phyloP scores from a whole-genome alignment of 345 rosid genomes.

The thale cress (Arabidopsis thaliana) region DNA sequence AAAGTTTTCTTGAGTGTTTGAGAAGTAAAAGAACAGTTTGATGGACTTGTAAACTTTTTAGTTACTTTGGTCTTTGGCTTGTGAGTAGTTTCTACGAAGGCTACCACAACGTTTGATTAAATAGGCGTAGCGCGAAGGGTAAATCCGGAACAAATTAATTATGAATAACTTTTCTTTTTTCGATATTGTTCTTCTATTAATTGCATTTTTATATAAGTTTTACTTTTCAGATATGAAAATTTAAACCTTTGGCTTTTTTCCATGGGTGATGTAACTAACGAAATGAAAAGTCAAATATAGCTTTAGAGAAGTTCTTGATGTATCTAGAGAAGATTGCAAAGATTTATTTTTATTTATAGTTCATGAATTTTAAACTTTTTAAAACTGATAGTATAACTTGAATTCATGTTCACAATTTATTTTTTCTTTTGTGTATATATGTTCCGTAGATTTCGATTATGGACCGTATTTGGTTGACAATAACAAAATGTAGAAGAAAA shows the following conservation, averaged over 20 bases:
- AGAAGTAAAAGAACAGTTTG: constrained; percentile 32
- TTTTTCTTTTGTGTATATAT: too few species aligned
- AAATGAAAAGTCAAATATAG: constrained; percentile 14
- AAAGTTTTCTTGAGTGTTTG: constrained; percentile 35
- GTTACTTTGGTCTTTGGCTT: constrained; percentile 24
- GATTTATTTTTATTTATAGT: too few species aligned
- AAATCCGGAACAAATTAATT: constrained; percentile 28
- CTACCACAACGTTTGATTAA: constrained; percentile 25
- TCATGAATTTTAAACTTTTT: too few species aligned
- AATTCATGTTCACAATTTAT: too few species aligned
- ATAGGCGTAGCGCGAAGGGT: constrained; percentile 35
- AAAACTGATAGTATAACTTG: too few species aligned
- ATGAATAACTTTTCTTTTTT: neutral
- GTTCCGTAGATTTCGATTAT: too few species aligned
- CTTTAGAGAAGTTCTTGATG: neutral
- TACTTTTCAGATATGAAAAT: neutral
- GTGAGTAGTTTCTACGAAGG: constrained; percentile 16
- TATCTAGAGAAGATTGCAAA: too few species aligned
- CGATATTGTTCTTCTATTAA: neutral
- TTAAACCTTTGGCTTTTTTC: neutral
- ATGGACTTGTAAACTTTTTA: neutral
- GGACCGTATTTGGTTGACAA: too few species aligned
- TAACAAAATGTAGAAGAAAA: too few species aligned
- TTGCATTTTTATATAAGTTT: neutral
- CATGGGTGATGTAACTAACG: constrained; percentile 11